Percentiles rank a stretch among this genome's conserved stretches.
Evolutionary conservation across 2,329 filamentous ascomycete genomes (phyloP).

Genomic region (Calonectria honghensis): DNA sequence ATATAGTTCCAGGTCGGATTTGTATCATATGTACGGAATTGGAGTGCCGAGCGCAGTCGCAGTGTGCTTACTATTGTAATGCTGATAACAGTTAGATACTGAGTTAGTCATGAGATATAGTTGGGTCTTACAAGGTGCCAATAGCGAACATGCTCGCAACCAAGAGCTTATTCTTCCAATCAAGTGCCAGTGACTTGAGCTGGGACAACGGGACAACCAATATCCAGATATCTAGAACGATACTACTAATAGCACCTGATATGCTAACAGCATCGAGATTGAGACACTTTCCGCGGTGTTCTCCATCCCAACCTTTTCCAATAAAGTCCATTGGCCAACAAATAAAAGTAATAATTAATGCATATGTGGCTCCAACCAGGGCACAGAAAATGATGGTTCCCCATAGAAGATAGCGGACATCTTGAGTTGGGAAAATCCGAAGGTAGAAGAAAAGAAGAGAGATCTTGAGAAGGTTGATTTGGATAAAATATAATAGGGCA

Average conservation of each 20-base stretch:
- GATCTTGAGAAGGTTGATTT: conserved; percentile 1
- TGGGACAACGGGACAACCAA: neutral
- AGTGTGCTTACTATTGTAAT: neutral
- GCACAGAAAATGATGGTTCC: neutral
- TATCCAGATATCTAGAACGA: neutral
- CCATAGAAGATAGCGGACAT: neutral
- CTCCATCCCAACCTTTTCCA: neutral
- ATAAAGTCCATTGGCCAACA: neutral
- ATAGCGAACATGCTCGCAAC: neutral
- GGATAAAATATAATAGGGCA: neutral
- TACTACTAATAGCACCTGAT: neutral
- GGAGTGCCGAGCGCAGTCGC: neutral
- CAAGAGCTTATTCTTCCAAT: neutral
- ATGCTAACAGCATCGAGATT: neutral
- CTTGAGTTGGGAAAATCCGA: neutral
- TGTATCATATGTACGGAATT: neutral
- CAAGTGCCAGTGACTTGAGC: neutral
- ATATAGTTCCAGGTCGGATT: neutral
- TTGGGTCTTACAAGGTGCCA: neutral
- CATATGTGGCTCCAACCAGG: neutral
- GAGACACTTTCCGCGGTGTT: neutral
- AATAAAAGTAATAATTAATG: neutral
- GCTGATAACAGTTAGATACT: neutral
- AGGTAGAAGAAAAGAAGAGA: neutral
- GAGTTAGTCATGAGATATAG: too few relatives aligned